Evolutionary conservation across 1,139 yeast species (phyloP).

Genomic region (Lodderomyces oxycetoniae): DNA sequence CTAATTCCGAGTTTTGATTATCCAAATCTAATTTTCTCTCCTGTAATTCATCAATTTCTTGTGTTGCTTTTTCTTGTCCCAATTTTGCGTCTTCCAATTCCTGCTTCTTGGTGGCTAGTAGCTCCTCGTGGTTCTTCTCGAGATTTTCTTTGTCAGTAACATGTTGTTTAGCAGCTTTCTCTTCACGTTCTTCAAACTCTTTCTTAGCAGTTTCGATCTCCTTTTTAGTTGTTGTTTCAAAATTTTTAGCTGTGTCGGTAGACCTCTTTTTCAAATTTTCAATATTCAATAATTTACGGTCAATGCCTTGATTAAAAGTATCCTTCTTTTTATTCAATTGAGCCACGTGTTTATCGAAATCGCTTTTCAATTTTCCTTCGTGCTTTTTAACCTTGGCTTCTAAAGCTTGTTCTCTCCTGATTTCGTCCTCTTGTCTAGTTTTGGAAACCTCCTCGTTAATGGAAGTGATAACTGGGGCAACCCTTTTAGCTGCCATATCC

Average conservation of each 20-base stretch:
- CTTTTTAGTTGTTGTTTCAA: constrained; percentile 34
- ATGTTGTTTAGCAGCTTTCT: constrained; percentile 45
- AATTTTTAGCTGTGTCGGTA: constrained; percentile 29
- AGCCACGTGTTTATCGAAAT: constrained; percentile 38
- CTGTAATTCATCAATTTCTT: constrained; percentile 42
- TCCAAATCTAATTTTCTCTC: constrained; percentile 40
- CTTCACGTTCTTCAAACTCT: constrained; percentile 46
- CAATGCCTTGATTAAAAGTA: constrained; percentile 38
- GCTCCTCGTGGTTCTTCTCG: constrained; percentile 42
- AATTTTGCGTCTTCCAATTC: constrained; percentile 47
- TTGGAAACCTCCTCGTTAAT: constrained; percentile 50
- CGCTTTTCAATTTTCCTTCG: constrained; percentile 39
- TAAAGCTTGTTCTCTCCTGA: constrained; percentile 38
- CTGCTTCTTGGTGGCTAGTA: constrained; percentile 44
- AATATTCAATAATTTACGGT: constrained; percentile 30
- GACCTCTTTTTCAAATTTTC: constrained; percentile 29
- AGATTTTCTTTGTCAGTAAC: constrained; percentile 42
- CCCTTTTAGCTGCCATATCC: constrained; percentile 53
- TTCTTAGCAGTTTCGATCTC: constrained; percentile 45
- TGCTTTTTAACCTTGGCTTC: constrained; percentile 38
- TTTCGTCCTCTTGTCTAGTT: constrained; percentile 45
- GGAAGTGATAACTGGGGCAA: constrained; percentile 50
- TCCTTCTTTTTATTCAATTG: constrained; percentile 39
- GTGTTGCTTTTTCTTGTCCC: constrained; percentile 43
- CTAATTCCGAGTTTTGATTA: constrained; percentile 41